Base-by-base conservation (phyloP, 2,329 filamentous ascomycete species). In the Emmonsiellopsis sp. region DNA sequence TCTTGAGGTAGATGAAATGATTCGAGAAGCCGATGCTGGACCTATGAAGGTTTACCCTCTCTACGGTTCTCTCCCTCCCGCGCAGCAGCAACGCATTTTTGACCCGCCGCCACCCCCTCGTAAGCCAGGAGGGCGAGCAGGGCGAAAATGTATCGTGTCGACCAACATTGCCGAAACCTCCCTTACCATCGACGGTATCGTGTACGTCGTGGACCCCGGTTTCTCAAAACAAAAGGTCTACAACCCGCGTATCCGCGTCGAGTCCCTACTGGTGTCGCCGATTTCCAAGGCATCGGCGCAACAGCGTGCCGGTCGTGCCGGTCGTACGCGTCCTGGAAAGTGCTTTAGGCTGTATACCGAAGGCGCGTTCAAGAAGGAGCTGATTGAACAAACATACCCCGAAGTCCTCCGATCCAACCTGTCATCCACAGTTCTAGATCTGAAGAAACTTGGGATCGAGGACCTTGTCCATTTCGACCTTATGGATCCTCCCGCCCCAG, bases 171-270 rank as follows among this genome's bases (percentile, higher is more conserved):
- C 93, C 44, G 93, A 98, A 75, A 98, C 93, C 0, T 92, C 86
- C 64, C 82, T 98, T 71, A 98, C 93, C 46, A 98, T 98, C 56
- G 93, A 98, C 66, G 93, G 93, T 68, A 98, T 98, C 58, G 93
- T 98, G 37, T 98, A 96, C 65, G 93, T 98, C 36, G 92, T 98
- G n/a, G 93, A 98, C 65, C 92, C 93, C 2, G 93, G 93, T 37
- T 98, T 98, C 76, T 95, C 90, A 75, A 98, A 98, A 76, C 93
- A 98, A 66, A 98, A 97, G 73, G 93, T 97, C 58, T 98, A 97
- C 77, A 97, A 98, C 71, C 92, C 93, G 21, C 85, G 93, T 56
- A 94, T 95, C 62, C 85, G 93, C 70, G 91, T 98, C 59, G 93
- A 98, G 73, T 97, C 93, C 1, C 80, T 98, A 6, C 78, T 98